Percentiles rank a stretch among this genome's conserved stretches.
These are phyloP conservation scores for Aspergillus sp. DNA, from an alignment of 2,329 filamentous ascomycete species.

Conservation along the genomic window DNA sequence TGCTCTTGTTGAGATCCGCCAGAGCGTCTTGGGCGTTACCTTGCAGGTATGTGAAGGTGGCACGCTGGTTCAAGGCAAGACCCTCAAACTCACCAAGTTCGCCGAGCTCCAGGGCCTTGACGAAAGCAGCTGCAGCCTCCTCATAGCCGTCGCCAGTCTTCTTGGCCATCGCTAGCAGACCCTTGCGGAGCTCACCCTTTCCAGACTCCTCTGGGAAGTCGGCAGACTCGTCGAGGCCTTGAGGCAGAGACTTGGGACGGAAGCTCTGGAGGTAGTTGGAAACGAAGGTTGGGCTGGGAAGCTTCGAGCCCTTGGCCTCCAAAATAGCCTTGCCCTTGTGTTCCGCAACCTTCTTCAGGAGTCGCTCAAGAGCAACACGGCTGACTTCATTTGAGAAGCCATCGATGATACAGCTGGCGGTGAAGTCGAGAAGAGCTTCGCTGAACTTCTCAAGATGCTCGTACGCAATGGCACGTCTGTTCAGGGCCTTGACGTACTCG, in stretches of 20 bases:
- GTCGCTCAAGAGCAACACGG: conserved; percentile 83
- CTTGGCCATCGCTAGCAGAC: conserved; percentile 75
- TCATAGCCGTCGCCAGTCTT: conserved; percentile 91
- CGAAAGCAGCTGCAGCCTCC: conserved; percentile 80
- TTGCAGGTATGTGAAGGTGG: conserved; percentile 89
- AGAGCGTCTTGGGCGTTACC: conserved; percentile 84
- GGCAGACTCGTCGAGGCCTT: conserved; percentile 76
- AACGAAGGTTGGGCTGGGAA: conserved; percentile 94
- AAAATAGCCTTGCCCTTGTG: conserved; percentile 90
- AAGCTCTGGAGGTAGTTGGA: conserved; percentile 99
- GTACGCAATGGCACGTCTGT: conserved; percentile 93
- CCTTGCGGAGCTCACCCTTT: conserved; percentile 81
- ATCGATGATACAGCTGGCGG: conserved; percentile 98
- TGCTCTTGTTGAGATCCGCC: conserved; percentile 84
- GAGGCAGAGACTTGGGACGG: conserved; percentile 76
- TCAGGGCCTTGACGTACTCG: conserved; percentile 96
- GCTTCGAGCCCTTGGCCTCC: conserved; percentile 73
- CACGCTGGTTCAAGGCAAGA: conserved; percentile 92
- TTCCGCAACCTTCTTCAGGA: conserved; percentile 96
- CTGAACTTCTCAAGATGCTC: conserved; percentile 89
- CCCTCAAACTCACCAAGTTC: conserved; percentile 82
- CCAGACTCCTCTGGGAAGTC: conserved; percentile 77
- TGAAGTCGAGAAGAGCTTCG: conserved; percentile 95
- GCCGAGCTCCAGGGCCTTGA: conserved; percentile 79
- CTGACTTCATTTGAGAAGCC: conserved; percentile 90